phyloP scores from a whole-genome alignment of 1,139 yeast species.

The Lodderomyces oxycetoniae region DNA sequence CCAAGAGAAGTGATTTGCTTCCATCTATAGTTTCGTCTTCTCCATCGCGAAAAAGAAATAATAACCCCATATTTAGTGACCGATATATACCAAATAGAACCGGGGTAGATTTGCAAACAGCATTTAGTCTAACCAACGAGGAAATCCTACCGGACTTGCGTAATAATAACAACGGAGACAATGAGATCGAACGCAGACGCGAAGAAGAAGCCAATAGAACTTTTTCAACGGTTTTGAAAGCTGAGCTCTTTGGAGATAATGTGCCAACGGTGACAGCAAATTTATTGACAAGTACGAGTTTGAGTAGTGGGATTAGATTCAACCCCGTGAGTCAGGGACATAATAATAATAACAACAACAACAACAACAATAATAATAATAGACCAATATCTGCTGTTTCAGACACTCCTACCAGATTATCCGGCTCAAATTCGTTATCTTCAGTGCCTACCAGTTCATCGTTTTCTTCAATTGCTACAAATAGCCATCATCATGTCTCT shows the following conservation, averaged over 20 bases:
- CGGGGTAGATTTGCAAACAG: conserved; percentile 85
- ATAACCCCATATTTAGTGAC: conserved; percentile 59
- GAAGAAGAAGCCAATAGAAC: conserved; percentile 85
- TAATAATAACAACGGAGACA: conserved; percentile 33
- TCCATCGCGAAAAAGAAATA: conserved; percentile 39
- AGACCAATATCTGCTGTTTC: conserved; percentile 4
- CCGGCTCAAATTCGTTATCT: conserved; percentile 6
- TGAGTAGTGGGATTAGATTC: conserved; percentile 1
- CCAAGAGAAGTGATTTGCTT: conserved; percentile 23
- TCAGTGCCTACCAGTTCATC: conserved; percentile 8
- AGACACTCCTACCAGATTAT: conserved; percentile 11
- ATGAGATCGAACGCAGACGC: conserved; percentile 62
- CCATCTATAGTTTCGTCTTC: conserved; percentile 29
- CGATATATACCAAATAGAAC: conserved; percentile 82
- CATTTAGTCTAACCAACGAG: conserved; percentile 60
- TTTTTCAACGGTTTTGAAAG: conserved; percentile 77
- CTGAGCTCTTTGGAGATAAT: conserved; percentile 88
- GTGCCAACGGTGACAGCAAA: conserved; percentile 54
- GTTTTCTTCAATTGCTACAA: conserved; percentile 1
- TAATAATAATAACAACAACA: conserved; percentile 7
- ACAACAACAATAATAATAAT: neutral
- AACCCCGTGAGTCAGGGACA: too few relatives aligned
- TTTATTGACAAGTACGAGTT: conserved; percentile 14
- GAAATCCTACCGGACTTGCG: conserved; percentile 38
- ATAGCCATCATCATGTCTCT: conserved; percentile 1